Conservation (phyloP, 2,329 filamentous ascomycete species). For the Penicillium sclerotigenum region DNA sequence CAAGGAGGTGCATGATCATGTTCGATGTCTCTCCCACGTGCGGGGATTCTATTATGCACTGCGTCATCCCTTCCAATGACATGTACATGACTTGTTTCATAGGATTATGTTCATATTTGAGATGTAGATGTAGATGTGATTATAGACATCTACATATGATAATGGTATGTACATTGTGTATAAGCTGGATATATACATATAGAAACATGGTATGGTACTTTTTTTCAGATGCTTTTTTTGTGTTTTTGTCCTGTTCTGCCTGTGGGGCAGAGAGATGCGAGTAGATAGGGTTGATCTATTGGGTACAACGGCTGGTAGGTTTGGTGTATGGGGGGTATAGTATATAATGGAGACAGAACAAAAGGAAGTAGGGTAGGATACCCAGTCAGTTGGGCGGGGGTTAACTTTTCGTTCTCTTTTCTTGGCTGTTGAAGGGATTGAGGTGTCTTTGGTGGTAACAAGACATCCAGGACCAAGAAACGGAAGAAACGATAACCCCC, state of each 20-base stretch:
- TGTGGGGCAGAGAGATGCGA: neutral
- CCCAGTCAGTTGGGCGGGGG: neutral
- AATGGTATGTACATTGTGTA: neutral
- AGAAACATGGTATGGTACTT: neutral
- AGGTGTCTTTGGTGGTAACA: neutral
- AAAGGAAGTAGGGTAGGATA: neutral
- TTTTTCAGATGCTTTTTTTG: neutral
- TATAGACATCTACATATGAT: neutral
- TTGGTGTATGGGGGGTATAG: constrained; percentile 6
- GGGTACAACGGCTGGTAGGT: neutral
- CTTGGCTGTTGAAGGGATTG: neutral
- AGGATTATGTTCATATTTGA: neutral
- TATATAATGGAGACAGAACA: neutral
- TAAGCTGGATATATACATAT: neutral
- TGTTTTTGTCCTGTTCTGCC: neutral
- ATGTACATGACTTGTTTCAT: neutral
- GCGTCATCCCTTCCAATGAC: neutral
- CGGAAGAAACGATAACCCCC: neutral
- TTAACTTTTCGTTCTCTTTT: neutral
- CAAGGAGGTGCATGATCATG: neutral
- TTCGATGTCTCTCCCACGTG: neutral
- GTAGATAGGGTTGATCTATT: neutral
- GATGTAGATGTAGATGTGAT: neutral
- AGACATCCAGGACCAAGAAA: neutral
- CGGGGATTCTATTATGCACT: constrained; percentile 1